Evolutionary conservation across 2,329 filamentous ascomycete genomes (phyloP), one percentile per base, ranked within the genome.

Genomic region (Aureobasidium sp.): DNA sequence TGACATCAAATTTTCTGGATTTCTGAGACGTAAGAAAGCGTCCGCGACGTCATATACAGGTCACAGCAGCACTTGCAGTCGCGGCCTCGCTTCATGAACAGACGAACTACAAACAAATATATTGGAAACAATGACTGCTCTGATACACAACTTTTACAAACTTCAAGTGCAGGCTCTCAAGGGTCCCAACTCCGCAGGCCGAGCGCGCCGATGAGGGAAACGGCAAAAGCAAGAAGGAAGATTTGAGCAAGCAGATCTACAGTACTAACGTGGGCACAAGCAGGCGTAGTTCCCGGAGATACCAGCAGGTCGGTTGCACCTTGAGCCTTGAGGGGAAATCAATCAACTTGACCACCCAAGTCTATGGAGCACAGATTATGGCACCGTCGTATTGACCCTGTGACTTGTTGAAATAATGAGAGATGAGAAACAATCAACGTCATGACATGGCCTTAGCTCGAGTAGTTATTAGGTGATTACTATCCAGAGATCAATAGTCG

Each of bases 281-380:
- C 9, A 34, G 32, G 24, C 27, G 48, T 36, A 15, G 51, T 46
- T 39, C 41, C 29, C 41, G 41, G 53, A 56, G n/a, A 20, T 59
- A 26, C 55, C 55, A 59, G 32, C 34, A 37, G 43, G 20, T 59
- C 34, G 55, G 55, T 59, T 59, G 46, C 27, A 9, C 55, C 47
- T 39, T 39, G 32, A 46, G n/a, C n/a, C n/a, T n/a, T n/a, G n/a
- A n/a, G 39, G 39, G 41, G 39, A 34, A 20, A 36, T 41, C 53
- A 46, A 57, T 59, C 43, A 59, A 26, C 29, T n/a, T 17, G 9
- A 39, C 8, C 39, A 37, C 48, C 48, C 48, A 56, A 27, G 7
- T 12, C 6, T 7, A 24, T 47, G 43, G 43, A 37, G 32, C 43
- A 17, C 10, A 5, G 29, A 48, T 34, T 34, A 13, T 59, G 43